Conservation (phyloP, 208 protist species). For the Angomonas ambiguus region DNA sequence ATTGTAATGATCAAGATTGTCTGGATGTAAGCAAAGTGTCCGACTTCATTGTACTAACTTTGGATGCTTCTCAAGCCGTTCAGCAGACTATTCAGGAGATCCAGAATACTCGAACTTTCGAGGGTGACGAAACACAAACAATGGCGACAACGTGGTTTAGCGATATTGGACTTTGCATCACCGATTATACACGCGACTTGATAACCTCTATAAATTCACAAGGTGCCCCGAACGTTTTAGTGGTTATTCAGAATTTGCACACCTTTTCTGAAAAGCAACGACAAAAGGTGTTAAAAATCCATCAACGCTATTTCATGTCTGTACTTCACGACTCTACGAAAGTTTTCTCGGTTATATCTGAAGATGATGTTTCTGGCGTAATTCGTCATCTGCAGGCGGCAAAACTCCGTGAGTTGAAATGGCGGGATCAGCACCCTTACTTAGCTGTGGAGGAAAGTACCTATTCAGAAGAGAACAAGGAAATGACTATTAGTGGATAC, state of each 20-base stretch:
- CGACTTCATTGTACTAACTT: slow-evolving; percentile 72
- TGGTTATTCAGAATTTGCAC: slow-evolving; percentile 75
- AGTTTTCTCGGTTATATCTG: slow-evolving; percentile 35
- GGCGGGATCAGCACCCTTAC: slow-evolving; percentile 85
- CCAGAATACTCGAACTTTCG: slow-evolving; percentile 23
- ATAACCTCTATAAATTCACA: slow-evolving; percentile 74
- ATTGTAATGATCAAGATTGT: slow-evolving; percentile 79
- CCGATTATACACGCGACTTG: slow-evolving; percentile 77
- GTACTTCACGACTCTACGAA: slow-evolving; percentile 73
- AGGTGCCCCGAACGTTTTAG: slow-evolving; percentile 59
- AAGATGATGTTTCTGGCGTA: slow-evolving; percentile 35
- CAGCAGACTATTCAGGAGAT: slow-evolving; percentile 75
- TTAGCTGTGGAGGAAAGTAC: slow-evolving; percentile 52
- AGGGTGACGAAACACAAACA: slow-evolving; percentile 32
- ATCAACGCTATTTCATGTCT: slow-evolving; percentile 84
- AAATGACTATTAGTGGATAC: slow-evolving; percentile 63
- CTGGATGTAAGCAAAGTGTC: slow-evolving; percentile 79
- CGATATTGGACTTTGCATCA: slow-evolving; percentile 84
- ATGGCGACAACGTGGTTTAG: slow-evolving; percentile 81
- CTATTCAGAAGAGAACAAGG: slow-evolving; percentile 37
- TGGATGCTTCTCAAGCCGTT: slow-evolving; percentile 78
- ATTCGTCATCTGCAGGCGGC: slow-evolving; percentile 68
- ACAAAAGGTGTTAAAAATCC: slow-evolving; percentile 75
- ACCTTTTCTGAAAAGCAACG: slow-evolving; percentile 67
- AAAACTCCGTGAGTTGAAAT: slow-evolving; percentile 66